Evolutionary conservation across 306 rosid genomes (phyloP).

Genomic region (Morella rubra): DNA sequence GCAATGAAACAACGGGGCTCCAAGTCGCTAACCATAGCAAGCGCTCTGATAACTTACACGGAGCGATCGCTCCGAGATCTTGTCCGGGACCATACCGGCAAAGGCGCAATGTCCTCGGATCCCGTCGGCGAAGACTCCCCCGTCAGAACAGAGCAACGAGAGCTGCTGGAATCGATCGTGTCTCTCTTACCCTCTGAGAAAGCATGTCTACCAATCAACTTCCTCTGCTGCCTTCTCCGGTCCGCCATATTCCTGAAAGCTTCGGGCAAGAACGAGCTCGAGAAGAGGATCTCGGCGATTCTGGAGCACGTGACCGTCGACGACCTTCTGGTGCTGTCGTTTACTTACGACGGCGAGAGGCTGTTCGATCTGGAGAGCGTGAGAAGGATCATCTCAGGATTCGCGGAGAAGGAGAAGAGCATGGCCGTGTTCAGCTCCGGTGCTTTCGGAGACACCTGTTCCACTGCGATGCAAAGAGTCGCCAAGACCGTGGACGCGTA

Average conservation of each 20-base stretch:
- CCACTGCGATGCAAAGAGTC: slow-evolving; percentile 54
- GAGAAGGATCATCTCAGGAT: slow-evolving; percentile 57
- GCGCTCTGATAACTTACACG: slow-evolving; percentile 64
- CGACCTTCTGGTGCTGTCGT: slow-evolving; percentile 64
- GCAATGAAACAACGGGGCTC: slow-evolving; percentile 65
- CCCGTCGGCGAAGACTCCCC: slow-evolving; percentile 22
- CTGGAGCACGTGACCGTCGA: slow-evolving; percentile 78
- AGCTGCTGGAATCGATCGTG: slow-evolving; percentile 56
- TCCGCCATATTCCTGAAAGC: slow-evolving; percentile 65
- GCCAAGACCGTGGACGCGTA: slow-evolving; percentile 59
- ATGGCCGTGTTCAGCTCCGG: slow-evolving; percentile 60
- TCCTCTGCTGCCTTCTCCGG: slow-evolving; percentile 87
- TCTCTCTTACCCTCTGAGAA: slow-evolving; percentile 73
- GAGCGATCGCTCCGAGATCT: slow-evolving; percentile 75
- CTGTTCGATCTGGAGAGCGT: slow-evolving; percentile 77
- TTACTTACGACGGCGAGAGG: slow-evolving; percentile 80
- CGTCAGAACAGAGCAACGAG: slow-evolving; percentile 41
- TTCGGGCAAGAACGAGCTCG: slow-evolving; percentile 61
- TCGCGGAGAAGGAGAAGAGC: slow-evolving; percentile 68
- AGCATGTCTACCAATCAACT: slow-evolving; percentile 68
- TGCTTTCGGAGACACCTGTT: slow-evolving; percentile 44
- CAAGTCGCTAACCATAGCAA: slow-evolving; percentile 48
- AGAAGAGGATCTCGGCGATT: slow-evolving; percentile 55
- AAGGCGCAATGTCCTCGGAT: slow-evolving; percentile 9
- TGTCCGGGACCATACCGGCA: slow-evolving; percentile 79